These are phyloP conservation scores for Spergularia azorica DNA, from an alignment of 179 eudicot species.

Conservation along the genomic window DNA sequence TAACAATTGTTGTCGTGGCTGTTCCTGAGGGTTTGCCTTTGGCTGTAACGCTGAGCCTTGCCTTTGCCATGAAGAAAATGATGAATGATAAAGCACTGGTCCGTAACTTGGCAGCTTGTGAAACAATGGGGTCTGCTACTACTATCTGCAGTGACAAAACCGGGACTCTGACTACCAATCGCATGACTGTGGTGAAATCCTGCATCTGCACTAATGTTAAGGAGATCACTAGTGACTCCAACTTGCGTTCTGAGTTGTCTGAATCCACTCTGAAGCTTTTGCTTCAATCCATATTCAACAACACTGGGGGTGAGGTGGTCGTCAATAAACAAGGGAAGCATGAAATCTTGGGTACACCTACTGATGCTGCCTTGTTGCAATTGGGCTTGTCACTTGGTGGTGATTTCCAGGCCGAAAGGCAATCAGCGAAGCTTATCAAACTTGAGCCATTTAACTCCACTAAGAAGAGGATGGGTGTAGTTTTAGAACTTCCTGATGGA, in stretches of 20 bases:
- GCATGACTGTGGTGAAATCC: constrained; percentile 86
- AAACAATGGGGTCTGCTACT: constrained; percentile 95
- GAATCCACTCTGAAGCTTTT: constrained; percentile 52
- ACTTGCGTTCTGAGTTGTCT: constrained; percentile 51
- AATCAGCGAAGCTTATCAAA: constrained; percentile 53
- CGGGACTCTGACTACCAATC: constrained; percentile 88
- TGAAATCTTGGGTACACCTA: constrained; percentile 84
- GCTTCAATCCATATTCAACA: constrained; percentile 70
- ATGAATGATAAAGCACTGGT: constrained; percentile 99
- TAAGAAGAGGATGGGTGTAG: constrained; percentile 86
- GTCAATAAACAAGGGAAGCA: constrained; percentile 60
- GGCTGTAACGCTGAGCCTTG: constrained; percentile 92
- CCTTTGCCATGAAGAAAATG: constrained; percentile 98
- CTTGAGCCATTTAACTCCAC: constrained; percentile 92
- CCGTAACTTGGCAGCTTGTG: constrained; percentile 92
- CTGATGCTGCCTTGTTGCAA: constrained; percentile 83
- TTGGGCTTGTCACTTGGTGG: constrained; percentile 85
- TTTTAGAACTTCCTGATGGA: constrained; percentile 73
- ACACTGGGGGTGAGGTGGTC: constrained; percentile 91
- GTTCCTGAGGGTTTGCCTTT: constrained; percentile 98
- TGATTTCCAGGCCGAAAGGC: constrained; percentile 63
- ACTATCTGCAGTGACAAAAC: constrained; percentile 94
- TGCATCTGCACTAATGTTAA: constrained; percentile 64
- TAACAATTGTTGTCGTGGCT: constrained; percentile 93
- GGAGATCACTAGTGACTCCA: constrained; percentile 46